These are phyloP conservation scores for Coniella lustricola DNA, from an alignment of 2,329 filamentous ascomycete genomes.

Conservation along the genomic window DNA sequence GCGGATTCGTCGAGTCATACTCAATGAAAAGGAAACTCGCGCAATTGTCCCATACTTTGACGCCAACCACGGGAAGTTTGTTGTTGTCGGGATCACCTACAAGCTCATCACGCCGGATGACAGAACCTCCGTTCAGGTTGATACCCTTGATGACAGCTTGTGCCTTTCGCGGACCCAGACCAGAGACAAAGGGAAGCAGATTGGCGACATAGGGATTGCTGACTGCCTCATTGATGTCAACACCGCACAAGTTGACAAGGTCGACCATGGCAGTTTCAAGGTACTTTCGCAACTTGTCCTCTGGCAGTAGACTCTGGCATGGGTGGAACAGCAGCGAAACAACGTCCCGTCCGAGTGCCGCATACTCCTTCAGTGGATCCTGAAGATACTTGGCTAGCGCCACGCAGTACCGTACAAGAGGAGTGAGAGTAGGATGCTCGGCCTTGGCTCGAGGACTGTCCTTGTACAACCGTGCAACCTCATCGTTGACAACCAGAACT, in stretches of 20 bases:
- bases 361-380: slow-evolving; percentile 94
- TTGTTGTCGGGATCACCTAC: slow-evolving; percentile 80
- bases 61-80: slow-evolving; percentile 72
- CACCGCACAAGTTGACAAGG: slow-evolving; percentile 93
- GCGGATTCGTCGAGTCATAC: slow-evolving; percentile 73
- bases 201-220: slow-evolving; percentile 75
- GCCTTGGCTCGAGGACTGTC: slow-evolving; percentile 71
- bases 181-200: slow-evolving; percentile 82
- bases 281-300: slow-evolving; percentile 78
- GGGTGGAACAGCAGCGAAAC: slow-evolving; percentile 81
- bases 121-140: slow-evolving; percentile 80
- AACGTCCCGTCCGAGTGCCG: slow-evolving; percentile 82
- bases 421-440: slow-evolving; percentile 74
- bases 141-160: slow-evolving; percentile 81
- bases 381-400: slow-evolving; percentile 87
- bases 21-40: slow-evolving; percentile 90
- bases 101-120: slow-evolving; percentile 78
- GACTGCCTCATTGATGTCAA: slow-evolving; percentile 90
- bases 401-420: slow-evolving; percentile 82
- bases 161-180: slow-evolving; percentile 87
- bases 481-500: slow-evolving; percentile 88
- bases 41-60: slow-evolving; percentile 92
- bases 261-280: slow-evolving; percentile 97
- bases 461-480: slow-evolving; percentile 94
- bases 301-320: slow-evolving; percentile 79